Evolutionary conservation across 805 yeast species (phyloP), one percentile per base, ranked within the genome.

Genomic region (Huiozyma naganishii): DNA sequence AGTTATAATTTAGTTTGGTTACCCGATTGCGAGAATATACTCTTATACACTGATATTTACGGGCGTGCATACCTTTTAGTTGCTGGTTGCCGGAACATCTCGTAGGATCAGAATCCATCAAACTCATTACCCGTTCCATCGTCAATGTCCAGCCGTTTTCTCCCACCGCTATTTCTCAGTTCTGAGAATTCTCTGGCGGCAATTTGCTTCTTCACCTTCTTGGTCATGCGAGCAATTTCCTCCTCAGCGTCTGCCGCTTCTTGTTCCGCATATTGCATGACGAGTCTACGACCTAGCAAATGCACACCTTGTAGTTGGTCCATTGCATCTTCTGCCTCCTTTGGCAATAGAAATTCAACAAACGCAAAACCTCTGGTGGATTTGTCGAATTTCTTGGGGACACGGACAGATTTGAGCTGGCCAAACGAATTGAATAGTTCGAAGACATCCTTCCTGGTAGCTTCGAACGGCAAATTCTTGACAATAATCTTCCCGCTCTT

Each of bases 291-390:
- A 32, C 98, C 98, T 41, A 92, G 73, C 67, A 92, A 81, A 73
- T 92, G 98, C 3, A 94, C 96, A 48, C 98, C 98, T 60, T 81
- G 83, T 50, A 92, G 74, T 60, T 89, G 90, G 54, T 82, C 80
- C 90, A 92, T 83, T 10, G 97, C 98, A 58, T 72, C 78, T 60
- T 83, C 95, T 1, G 98, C 97, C 64, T 92, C 98, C 62, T 86
- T 80, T 23, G 85, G 73, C 36, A 92, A 69, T 8, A 83, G 70
- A 59, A 83, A 92, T 66, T 92, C 98, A 39, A 94, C 95, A 63
- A 92, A 92, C 0, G 97, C 98, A 70, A 92, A 92, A 61, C 98
- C 98, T 61, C 98, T 79, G 9, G 97, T 95, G 33, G 87, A 75
- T 59, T 83, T 84, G 72, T 92, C 95, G 69, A 90, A 89, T 63